Conservation (phyloP, 2,329 filamentous ascomycete genomes). For the Chaetomiaceae sp. region DNA sequence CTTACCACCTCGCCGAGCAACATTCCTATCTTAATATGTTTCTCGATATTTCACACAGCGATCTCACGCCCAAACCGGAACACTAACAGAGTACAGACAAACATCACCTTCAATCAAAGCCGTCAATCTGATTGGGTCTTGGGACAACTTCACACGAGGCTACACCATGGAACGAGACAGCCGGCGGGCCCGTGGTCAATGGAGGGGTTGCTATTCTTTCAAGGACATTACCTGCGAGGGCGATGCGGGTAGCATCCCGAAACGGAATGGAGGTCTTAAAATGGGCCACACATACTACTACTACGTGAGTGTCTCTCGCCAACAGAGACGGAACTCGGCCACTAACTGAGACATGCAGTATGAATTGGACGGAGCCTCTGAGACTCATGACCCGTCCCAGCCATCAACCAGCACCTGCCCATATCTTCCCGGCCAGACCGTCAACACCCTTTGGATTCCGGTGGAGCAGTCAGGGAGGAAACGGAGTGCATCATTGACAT, state of each 20-base stretch:
- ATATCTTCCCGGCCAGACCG: constrained; percentile 77
- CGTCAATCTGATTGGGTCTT: constrained; percentile 82
- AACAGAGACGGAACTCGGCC: constrained; percentile 20
- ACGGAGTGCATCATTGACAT: constrained; percentile 63
- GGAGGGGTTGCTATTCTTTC: constrained; percentile 85
- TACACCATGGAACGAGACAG: constrained; percentile 79
- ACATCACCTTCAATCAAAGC: constrained; percentile 59
- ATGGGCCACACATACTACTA: constrained; percentile 96
- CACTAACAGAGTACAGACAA: constrained; percentile 42
- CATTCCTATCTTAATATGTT: background rate
- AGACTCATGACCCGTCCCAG: constrained; percentile 68
- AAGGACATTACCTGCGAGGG: constrained; percentile 82
- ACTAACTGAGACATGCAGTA: constrained; percentile 55
- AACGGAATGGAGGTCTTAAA: constrained; percentile 73
- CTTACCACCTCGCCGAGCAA: background rate
- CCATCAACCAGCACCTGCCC: constrained; percentile 77
- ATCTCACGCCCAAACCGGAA: background rate
- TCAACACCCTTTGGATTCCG: constrained; percentile 82
- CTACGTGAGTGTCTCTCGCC: constrained; percentile 60
- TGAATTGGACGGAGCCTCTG: constrained; percentile 71
- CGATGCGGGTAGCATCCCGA: constrained; percentile 48
- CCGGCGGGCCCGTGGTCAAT: constrained; percentile 69
- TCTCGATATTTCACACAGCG: background rate
- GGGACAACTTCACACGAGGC: constrained; percentile 83
- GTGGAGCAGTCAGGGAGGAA: constrained; percentile 57